Evolutionary conservation across 2,329 filamentous ascomycete species (phyloP), one percentile per base, ranked within the genome.

Genomic region (Talaromyces sp.): DNA sequence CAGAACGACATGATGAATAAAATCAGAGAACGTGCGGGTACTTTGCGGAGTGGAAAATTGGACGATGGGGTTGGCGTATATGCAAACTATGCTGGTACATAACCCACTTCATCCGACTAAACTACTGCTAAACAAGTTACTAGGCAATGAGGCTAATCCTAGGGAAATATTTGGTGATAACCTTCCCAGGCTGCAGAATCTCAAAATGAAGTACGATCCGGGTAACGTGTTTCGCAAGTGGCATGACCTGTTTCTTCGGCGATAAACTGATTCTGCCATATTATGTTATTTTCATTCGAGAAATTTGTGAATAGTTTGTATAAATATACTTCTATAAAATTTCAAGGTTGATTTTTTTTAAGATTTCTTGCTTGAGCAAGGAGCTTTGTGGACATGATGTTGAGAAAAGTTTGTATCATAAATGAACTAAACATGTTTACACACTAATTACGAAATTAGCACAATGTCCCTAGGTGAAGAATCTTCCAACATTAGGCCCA

Each of bases 111-210:
- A 67, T 64, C 73, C 8, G 47, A 75, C 75, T 0, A 30, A 30
- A 50, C 23, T 59, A 57, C 34, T 71, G 78, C 53, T 82, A 81
- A 14, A 82, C 83, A 1, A 89, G 89, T 70, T 81, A 86, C 0
- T 86, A 86, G 1, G 89, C 88, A 65, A 81, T 88, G 2, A 85
- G 88, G 67, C 79, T 80, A 65, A 2, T 65, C 75, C 61, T 76
- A 79, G 8, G 82, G 85, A 67, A 65, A 73, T 60, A 75, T 78
- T 60, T 34, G 57, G 57, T 7, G 57, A 44, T n/a, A 55, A 34
- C 36, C 31, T 60, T 10, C 47, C 31, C 16, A 31, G 57, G 16
- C 28, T 60, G 8, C 33, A 14, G n/a, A 34, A 60, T 18, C 30
- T 60, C 16, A 60, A 60, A 36, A 53, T 14, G 28, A 30, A 47